A percentile compares a stretch with the other conserved stretches of the same genome.
phyloP scores from a whole-genome alignment of 306 rosid species.

The Vigna unguiculata region DNA sequence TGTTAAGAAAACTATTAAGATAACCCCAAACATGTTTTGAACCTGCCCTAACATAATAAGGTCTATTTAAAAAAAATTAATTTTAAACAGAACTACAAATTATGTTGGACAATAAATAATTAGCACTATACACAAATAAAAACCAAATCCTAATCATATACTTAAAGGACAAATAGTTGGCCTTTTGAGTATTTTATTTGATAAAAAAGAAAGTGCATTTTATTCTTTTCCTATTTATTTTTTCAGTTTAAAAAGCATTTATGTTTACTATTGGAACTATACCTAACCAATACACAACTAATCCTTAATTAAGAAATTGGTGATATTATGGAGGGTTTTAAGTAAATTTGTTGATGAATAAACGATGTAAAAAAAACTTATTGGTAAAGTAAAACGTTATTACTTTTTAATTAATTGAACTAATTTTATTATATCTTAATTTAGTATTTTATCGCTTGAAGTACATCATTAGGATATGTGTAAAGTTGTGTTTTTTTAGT shows the following conservation, averaged over 20 bases:
- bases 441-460: neutral
- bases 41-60: too few species aligned
- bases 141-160: too few species aligned
- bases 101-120: too few species aligned
- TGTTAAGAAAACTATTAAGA: too few species aligned
- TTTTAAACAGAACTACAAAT: too few species aligned
- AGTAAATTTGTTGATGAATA: neutral
- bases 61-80: too few species aligned
- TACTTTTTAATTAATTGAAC: neutral
- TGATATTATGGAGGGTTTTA: neutral
- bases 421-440: neutral
- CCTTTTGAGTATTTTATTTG: neutral
- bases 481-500: neutral
- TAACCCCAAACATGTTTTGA: too few species aligned
- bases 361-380: neutral
- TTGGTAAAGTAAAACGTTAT: neutral
- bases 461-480: neutral
- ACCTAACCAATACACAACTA: neutral
- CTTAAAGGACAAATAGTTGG: neutral
- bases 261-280: neutral
- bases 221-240: neutral
- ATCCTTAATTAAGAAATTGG: neutral
- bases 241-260: neutral
- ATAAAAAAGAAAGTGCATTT: neutral
- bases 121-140: too few species aligned